Evolutionary conservation across 345 rosid species (phyloP).

Genomic region (Brassica juncea): DNA sequence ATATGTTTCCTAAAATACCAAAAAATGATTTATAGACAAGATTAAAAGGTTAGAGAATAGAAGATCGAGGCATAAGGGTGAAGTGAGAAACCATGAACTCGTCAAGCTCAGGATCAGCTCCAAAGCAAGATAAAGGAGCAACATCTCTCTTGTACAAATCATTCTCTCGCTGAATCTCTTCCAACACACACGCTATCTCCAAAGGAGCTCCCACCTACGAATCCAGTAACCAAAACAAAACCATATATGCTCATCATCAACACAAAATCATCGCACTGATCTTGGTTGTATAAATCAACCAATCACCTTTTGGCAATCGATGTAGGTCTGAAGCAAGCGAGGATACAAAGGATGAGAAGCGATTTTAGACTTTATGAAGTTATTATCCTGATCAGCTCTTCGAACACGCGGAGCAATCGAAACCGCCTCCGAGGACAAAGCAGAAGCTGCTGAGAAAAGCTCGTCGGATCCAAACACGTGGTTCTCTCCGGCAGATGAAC

Average conservation of each 20-base stretch:
- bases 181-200: slow-evolving; percentile 60
- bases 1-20: slow-evolving; percentile 60
- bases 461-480: slow-evolving; percentile 61
- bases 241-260: background rate
- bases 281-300: slow-evolving; percentile 4
- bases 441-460: slow-evolving; percentile 51
- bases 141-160: slow-evolving; percentile 46
- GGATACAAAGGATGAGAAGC: slow-evolving; percentile 83
- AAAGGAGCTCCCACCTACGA: slow-evolving; percentile 82
- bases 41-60: background rate
- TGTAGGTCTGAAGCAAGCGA: slow-evolving; percentile 79
- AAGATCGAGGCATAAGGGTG: background rate
- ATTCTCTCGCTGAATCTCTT: slow-evolving; percentile 60
- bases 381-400: slow-evolving; percentile 46
- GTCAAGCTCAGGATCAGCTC: slow-evolving; percentile 93
- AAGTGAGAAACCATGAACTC: slow-evolving; percentile 38
- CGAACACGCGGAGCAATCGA: slow-evolving; percentile 49
- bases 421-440: slow-evolving; percentile 57
- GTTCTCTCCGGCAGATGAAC: slow-evolving; percentile 46
- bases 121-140: slow-evolving; percentile 49
- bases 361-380: slow-evolving; percentile 69
- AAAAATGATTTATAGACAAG: background rate
- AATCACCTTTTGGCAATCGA: slow-evolving; percentile 93
- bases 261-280: background rate
- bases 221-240: background rate